Conservation (phyloP, 257 asterid genomes). For the Lycium ferocissimum region DNA sequence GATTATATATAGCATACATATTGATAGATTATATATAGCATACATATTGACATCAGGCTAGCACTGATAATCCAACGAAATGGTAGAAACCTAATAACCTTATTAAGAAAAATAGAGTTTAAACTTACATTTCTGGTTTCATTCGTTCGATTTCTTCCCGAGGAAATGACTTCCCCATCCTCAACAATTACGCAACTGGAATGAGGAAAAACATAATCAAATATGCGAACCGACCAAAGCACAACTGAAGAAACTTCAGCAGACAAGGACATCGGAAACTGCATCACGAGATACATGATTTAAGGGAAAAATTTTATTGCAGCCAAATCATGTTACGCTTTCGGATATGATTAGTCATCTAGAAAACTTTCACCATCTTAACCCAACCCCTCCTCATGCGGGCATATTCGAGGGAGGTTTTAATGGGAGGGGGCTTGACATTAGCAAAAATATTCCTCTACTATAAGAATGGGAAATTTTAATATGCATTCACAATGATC, state of each 20-base stretch:
- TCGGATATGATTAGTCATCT: background rate
- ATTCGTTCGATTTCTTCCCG: slow-evolving; percentile 77
- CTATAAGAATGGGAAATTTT: background rate
- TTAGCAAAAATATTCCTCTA: background rate
- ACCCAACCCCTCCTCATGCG: background rate
- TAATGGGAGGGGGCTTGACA: background rate
- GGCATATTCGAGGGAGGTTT: background rate
- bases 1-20: background rate
- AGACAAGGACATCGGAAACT: background rate
- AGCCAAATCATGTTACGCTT: background rate
- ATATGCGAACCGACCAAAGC: slow-evolving; percentile 26
- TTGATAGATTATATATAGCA: background rate
- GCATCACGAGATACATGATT: background rate
- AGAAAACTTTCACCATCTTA: background rate
- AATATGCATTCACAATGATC: background rate
- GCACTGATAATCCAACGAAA: background rate
- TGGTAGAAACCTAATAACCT: slow-evolving; percentile 1
- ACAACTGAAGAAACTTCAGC: background rate
- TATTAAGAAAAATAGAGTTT: background rate
- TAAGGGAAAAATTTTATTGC: background rate
- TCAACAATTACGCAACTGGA: slow-evolving; percentile 71
- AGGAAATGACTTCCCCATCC: slow-evolving; percentile 70
- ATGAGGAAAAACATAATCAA: slow-evolving; percentile 19
- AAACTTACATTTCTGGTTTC: slow-evolving; percentile 71
- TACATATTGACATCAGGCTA: background rate